These are phyloP conservation scores for Zoysia pacifica DNA, from an alignment of 176 grass and related monocot genomes.

Conservation along the genomic window DNA sequence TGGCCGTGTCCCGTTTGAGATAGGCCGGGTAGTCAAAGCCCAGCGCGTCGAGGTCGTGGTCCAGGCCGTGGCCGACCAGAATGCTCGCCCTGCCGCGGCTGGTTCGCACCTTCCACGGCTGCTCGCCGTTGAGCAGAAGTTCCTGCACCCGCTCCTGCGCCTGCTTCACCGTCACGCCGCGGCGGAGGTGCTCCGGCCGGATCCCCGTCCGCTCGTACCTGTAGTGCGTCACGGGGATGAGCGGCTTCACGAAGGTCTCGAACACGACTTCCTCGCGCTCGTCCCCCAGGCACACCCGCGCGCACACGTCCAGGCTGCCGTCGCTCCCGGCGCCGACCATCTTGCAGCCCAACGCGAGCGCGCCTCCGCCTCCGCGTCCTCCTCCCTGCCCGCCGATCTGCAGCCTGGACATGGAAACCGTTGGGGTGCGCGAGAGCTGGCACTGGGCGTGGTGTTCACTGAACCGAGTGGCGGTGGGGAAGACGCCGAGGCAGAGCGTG, in stretches of 20 bases:
- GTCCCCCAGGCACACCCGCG: constrained; percentile 67
- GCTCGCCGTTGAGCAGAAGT: constrained; percentile 61
- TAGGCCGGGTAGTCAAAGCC: constrained; percentile 62
- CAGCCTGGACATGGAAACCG: neutral
- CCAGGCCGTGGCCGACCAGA: constrained; percentile 71
- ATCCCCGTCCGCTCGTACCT: constrained; percentile 76
- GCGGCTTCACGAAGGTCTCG: constrained; percentile 64
- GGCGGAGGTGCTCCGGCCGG: constrained; percentile 63
- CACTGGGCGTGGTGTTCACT: constrained; percentile 39
- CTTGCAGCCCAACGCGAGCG: constrained; percentile 76
- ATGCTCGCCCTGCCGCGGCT: constrained; percentile 33
- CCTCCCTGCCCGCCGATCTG: neutral
- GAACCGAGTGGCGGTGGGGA: constrained; percentile 31
- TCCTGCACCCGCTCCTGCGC: constrained; percentile 48
- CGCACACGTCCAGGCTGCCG: constrained; percentile 67
- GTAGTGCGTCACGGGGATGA: constrained; percentile 70
- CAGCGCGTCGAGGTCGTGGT: constrained; percentile 70
- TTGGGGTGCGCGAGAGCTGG: constrained; percentile 9
- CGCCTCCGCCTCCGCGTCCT: constrained; percentile 9
- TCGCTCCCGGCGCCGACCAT: constrained; percentile 84
- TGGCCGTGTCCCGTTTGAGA: constrained; percentile 75
- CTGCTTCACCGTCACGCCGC: constrained; percentile 48
- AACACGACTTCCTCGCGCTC: constrained; percentile 60
- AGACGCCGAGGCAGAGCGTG: constrained; percentile 56
- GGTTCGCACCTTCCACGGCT: constrained; percentile 55